A percentile compares a stretch with the other conserved stretches of the same genome.
These are phyloP conservation scores for Avena atlantica DNA, from an alignment of 176 grass and related monocot genomes.

Conservation along the genomic window DNA sequence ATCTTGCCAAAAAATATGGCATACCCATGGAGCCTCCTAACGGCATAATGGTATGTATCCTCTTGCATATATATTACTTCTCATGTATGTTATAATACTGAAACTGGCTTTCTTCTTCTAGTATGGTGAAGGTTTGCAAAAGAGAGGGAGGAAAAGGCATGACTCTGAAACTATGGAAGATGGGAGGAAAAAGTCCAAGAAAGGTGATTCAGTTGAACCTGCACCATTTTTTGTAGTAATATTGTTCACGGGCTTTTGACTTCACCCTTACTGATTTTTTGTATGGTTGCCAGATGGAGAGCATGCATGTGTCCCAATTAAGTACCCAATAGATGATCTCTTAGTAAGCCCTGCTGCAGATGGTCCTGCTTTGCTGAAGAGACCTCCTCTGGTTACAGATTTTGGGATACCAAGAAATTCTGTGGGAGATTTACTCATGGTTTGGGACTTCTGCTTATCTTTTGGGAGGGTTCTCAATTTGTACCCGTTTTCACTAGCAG, in stretches of 20 bases:
- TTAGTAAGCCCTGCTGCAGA: conserved; percentile 57
- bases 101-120: conserved; percentile 40
- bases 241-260: conserved; percentile 21
- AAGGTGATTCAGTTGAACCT: conserved; percentile 49
- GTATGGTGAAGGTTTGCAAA: conserved; percentile 58
- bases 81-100: conserved; percentile 30
- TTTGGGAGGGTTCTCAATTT: conserved; percentile 71
- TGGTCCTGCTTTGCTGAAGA: conserved; percentile 60
- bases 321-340: conserved; percentile 92
- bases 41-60: conserved; percentile 56
- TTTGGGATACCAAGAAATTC: conserved; percentile 65
- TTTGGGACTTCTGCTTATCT: conserved; percentile 84
- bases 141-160: conserved; percentile 50
- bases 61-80: conserved; percentile 35
- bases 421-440: conserved; percentile 82
- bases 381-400: conserved; percentile 57
- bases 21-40: conserved; percentile 64
- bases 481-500: conserved; percentile 78
- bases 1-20: conserved; percentile 74
- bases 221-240: background rate
- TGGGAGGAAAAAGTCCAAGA: conserved; percentile 45
- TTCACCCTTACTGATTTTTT: conserved; percentile 31
- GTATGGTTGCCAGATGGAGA: conserved; percentile 56
- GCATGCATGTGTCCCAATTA: conserved; percentile 36
- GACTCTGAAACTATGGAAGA: conserved; percentile 28